These are phyloP conservation scores for Kodamaea lidongshanica DNA, from an alignment of 805 yeast species.

Conservation along the genomic window DNA sequence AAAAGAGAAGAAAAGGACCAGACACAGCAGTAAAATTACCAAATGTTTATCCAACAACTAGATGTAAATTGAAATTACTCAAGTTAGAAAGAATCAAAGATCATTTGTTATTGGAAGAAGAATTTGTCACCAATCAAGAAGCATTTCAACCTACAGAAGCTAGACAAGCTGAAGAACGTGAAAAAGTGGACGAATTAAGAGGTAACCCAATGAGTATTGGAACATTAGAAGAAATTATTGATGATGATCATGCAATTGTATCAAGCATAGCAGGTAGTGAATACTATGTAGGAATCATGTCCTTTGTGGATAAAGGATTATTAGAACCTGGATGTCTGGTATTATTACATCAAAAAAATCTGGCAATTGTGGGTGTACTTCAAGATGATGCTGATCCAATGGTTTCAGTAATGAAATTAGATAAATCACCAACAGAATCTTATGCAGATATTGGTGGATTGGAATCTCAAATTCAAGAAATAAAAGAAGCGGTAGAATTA, in stretches of 20 bases:
- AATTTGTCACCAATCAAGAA: slow-evolving; percentile 91
- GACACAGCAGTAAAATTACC: slow-evolving; percentile 83
- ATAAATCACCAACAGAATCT: slow-evolving; percentile 94
- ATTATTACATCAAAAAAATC: slow-evolving; percentile 89
- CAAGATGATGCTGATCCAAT: slow-evolving; percentile 98
- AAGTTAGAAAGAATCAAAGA: slow-evolving; percentile 96
- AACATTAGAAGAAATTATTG: slow-evolving; percentile 92
- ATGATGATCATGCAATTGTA: slow-evolving; percentile 98
- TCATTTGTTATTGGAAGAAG: slow-evolving; percentile 90
- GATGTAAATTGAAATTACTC: slow-evolving; percentile 85
- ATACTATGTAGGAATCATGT: slow-evolving; percentile 90
- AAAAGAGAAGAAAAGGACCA: slow-evolving; percentile 90
- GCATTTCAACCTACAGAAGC: slow-evolving; percentile 93
- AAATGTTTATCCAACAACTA: slow-evolving; percentile 80
- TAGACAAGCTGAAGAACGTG: slow-evolving; percentile 92
- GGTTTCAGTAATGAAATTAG: slow-evolving; percentile 96
- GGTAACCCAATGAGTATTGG: slow-evolving; percentile 97
- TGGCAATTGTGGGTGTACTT: slow-evolving; percentile 94
- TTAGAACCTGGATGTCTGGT: slow-evolving; percentile 97
- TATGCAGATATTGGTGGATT: slow-evolving; percentile 97
- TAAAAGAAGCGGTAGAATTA: slow-evolving; percentile 92
- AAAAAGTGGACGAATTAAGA: slow-evolving; percentile 89
- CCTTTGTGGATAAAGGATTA: slow-evolving; percentile 94
- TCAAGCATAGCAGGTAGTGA: slow-evolving; percentile 95
- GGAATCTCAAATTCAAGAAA: slow-evolving; percentile 93